These are phyloP conservation scores for Eudorina sp. DNA, from an alignment of 139 green algal species.

Conservation along the genomic window DNA sequence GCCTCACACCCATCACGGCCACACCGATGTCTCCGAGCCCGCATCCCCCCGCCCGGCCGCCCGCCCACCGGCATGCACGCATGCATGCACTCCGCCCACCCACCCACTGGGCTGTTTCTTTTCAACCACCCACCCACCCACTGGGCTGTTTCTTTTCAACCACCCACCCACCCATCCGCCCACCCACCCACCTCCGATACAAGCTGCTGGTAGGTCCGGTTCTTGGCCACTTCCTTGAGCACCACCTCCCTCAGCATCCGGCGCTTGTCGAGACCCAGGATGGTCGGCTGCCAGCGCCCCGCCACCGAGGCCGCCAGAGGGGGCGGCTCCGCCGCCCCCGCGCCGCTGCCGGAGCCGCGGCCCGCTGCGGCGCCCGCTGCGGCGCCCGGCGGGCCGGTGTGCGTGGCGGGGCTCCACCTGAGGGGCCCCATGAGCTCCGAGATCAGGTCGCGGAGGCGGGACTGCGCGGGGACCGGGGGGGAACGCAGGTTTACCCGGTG, in stretches of 20 bases:
- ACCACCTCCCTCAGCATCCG: slow-evolving; percentile 70
- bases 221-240: slow-evolving; percentile 54
- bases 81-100: not conserved
- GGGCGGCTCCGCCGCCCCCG: not conserved
- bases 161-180: not conserved
- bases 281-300: slow-evolving; percentile 58
- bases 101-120: not conserved
- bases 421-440: slow-evolving; percentile 69
- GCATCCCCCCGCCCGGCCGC: too few species aligned
- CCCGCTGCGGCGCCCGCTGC: not conserved
- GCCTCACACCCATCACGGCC: too few species aligned
- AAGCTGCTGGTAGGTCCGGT: slow-evolving; percentile 40
- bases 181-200: slow-evolving; percentile 34
- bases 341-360: not conserved
- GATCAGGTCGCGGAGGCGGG: slow-evolving; percentile 71
- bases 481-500: not conserved
- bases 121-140: not conserved
- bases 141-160: not conserved
- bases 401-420: slow-evolving; percentile 29
- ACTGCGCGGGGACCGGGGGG: slow-evolving; percentile 45
- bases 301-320: slow-evolving; percentile 1
- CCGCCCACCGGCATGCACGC: too few species aligned
- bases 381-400: not conserved
- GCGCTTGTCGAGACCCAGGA: slow-evolving; percentile 77
- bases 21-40: too few species aligned